Percentiles rank a stretch among this genome's conserved stretches.
Evolutionary conservation across 768 basidiomycete species (phyloP).

Genomic region (Mycena crocata): DNA sequence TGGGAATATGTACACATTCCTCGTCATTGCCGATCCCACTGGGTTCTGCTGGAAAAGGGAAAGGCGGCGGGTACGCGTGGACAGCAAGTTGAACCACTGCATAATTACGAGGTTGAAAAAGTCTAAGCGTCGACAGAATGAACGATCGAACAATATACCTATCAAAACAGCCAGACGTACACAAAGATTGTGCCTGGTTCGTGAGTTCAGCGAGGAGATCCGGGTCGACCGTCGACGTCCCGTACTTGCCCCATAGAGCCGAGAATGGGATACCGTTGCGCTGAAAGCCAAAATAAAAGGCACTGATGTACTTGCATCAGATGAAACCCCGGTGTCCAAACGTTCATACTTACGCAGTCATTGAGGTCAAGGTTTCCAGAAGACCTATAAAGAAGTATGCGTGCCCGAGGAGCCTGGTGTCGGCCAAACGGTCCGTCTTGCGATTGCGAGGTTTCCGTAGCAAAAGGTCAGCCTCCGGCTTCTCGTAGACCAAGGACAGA

Average conservation of each 20-base stretch:
- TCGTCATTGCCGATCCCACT: constrained; percentile 30
- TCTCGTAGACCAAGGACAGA: constrained; percentile 67
- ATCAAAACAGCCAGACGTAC: constrained; percentile 5
- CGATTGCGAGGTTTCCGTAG: constrained; percentile 65
- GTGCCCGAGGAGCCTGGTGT: constrained; percentile 64
- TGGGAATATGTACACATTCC: constrained; percentile 59
- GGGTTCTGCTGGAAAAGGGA: constrained; percentile 69
- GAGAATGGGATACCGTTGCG: constrained; percentile 61
- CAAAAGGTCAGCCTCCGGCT: constrained; percentile 71
- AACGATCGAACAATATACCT: background rate
- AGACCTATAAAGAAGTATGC: constrained; percentile 70
- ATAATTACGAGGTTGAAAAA: constrained; percentile 65
- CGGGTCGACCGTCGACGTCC: constrained; percentile 49
- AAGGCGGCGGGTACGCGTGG: constrained; percentile 65
- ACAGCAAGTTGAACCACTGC: constrained; percentile 72
- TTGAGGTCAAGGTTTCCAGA: constrained; percentile 58
- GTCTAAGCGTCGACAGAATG: constrained; percentile 27
- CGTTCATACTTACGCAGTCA: constrained; percentile 54
- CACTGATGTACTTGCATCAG: constrained; percentile 33
- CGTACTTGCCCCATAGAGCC: constrained; percentile 57
- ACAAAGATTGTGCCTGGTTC: constrained; percentile 63
- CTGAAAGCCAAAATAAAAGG: constrained; percentile 57
- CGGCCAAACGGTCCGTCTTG: constrained; percentile 66
- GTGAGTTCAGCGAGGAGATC: constrained; percentile 51
- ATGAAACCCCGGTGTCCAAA: too few relatives aligned